These are phyloP conservation scores for Diutina siamensis DNA, from an alignment of 1,139 yeast genomes.

Conservation along the genomic window DNA sequence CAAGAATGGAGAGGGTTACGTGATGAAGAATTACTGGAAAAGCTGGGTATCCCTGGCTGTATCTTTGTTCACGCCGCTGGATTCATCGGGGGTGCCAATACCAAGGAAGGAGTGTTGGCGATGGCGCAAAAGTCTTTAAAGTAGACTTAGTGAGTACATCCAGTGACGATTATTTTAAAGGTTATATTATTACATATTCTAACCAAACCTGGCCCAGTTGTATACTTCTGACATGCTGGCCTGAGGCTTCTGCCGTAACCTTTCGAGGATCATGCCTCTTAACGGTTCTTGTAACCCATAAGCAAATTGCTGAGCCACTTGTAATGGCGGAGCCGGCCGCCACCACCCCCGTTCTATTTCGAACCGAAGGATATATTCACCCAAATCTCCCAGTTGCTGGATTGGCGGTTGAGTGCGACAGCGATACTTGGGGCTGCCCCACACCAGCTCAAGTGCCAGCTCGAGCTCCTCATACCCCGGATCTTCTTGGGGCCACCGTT, in stretches of 20 bases:
- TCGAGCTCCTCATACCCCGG: slow-evolving; percentile 1
- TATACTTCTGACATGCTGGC: neutral
- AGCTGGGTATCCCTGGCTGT: slow-evolving; percentile 73
- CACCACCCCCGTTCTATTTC: neutral
- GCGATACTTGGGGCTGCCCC: neutral
- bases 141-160: neutral
- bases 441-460: slow-evolving; percentile 5
- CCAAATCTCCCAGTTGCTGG: slow-evolving; percentile 1
- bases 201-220: slow-evolving; percentile 1
- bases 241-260: slow-evolving; percentile 1
- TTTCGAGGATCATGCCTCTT: neutral
- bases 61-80: slow-evolving; percentile 95
- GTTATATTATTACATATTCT: neutral
- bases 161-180: neutral
- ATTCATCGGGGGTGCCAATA: slow-evolving; percentile 88
- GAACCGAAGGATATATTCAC: neutral
- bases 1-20: slow-evolving; percentile 90
- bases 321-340: slow-evolving; percentile 2
- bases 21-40: slow-evolving; percentile 65
- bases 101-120: slow-evolving; percentile 64
- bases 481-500: neutral
- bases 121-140: slow-evolving; percentile 46
- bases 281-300: slow-evolving; percentile 4
- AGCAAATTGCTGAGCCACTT: slow-evolving; percentile 1
- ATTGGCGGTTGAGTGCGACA: neutral